Percentiles rank a stretch among this genome's conserved stretches.
phyloP scores from a whole-genome alignment of 148 eudicot species.

The Amaranthus cruentus region DNA sequence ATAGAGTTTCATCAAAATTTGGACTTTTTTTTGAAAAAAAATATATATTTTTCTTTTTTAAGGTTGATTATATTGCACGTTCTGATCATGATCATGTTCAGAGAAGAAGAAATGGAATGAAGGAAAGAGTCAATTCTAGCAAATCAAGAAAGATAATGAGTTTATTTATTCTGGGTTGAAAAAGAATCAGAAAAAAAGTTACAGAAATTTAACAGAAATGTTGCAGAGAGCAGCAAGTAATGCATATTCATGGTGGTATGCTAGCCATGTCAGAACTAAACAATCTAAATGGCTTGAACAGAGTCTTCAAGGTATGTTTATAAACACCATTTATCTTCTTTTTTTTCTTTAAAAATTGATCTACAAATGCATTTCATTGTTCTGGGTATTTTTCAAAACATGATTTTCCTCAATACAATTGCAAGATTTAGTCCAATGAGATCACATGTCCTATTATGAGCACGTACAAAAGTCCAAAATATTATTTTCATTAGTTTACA shows the following conservation, averaged over 20 bases:
- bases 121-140: conserved; percentile 14
- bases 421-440: neutral
- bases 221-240: conserved; percentile 75
- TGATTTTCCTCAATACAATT: neutral
- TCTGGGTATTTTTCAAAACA: no score
- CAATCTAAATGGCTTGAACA: conserved; percentile 91
- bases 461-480: no score
- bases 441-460: neutral
- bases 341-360: neutral
- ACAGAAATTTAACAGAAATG: conserved; percentile 27
- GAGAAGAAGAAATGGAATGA: conserved; percentile 19
- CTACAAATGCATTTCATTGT: neutral
- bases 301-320: conserved; percentile 55
- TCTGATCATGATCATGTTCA: conserved; percentile 24
- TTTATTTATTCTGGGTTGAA: neutral
- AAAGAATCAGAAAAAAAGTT: neutral
- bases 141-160: neutral
- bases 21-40: neutral
- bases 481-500: no score
- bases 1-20: conserved; percentile 5
- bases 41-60: no score
- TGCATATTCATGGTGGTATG: conserved; percentile 88
- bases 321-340: neutral
- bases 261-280: conserved; percentile 71
- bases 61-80: conserved; percentile 21